Base-by-base conservation (phyloP, 805 yeast genomes). In the Monosporozyma servazzii region DNA sequence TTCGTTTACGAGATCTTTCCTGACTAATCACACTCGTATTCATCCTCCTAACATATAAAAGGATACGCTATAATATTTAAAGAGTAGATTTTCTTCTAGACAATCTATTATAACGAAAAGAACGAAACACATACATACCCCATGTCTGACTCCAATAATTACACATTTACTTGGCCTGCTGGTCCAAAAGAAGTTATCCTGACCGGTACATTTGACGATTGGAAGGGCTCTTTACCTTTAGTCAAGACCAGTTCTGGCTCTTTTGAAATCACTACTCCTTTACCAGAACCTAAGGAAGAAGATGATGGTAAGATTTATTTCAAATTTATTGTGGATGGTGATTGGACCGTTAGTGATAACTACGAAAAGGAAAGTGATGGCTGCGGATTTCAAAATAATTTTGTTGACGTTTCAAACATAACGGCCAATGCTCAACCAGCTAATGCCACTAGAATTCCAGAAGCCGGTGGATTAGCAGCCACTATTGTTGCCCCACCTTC, bases 181-280 rank as follows among this genome's bases (percentile, higher is more conserved):
- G 86, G 88, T 52, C 79, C 79, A 13, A 52, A 63, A 29, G 75
- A 75, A 37, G 90, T 84, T 52, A 72, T 79, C 57, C 78, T 84
- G 48, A 84, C 89, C 20, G 90, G 90, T 54, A 75, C 81, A 49
- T 82, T 83, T 60, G 88, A 82, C 61, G 71, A 79, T 60, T 84
- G 90, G 90, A 61, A 75, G 46, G 78, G 82, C 54, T 65, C 80
- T 1, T 67, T 80, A 49, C 82, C 80, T 18, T 68, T 84, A 54
- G 86, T 81, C 45, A 78, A 82, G 60, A 77, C 76, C 52, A 21
- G 53, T 3, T 67, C 77, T 8, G 79, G 75, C 58, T 67, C 77
- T 9, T 82, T 82, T 60, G 75, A 76, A 50, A 67, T 82, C 49
- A 73, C 81, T 3, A 72, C 81, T 49, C 88, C 88, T 21, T 71